Evolutionary conservation across 2,329 filamentous ascomycete species (phyloP), one percentile per base, ranked within the genome.

Genomic region (Beauveria asiatica): DNA sequence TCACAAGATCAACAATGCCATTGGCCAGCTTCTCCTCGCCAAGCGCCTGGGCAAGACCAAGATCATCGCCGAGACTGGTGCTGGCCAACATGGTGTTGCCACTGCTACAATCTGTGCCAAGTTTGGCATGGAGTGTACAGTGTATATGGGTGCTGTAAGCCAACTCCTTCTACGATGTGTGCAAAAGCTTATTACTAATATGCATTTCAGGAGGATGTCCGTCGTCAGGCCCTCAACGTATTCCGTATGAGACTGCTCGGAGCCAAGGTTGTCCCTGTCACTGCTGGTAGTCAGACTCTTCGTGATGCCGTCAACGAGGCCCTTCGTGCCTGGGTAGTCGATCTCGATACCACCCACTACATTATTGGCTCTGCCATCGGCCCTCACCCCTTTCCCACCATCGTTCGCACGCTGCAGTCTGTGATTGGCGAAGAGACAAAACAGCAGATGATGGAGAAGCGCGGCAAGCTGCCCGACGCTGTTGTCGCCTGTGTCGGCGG

Each of bases 1-100:
- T 64, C 94, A 99, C 82, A 99, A 99, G 83, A 97, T 99, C 80
- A 99, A 99, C 80, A 99, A 99, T 69, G 94, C 94, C 0, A 80
- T 99, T 9, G 94, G 94, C 2, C 94, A 99, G 74, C 86, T 97
- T 53, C 83, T 99, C 16, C 78, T 99, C 44, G 94, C 94, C 1
- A 83, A 83, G 67, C 82, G 91, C 63, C 77, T 99, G 53, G 94
- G 94, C 55, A 99, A 99, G 83, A 97, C 87, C 6, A 89, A 92
- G 73, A 97, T 99, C 68, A 99, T 99, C 67, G 94, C 94, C 53
- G 94, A 99, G 78, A 99, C 94, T 17, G 94, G 94, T 66, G 94
- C 94, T 58, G 94, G 94, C 19, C 94, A 99, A 77, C 94, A 99
- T 75, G 94, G 94, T 78, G 94, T 99, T 42, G 94, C 94, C 3